Evolutionary conservation across 768 basidiomycete species (phyloP).

Genomic region (Agrocybe pediades): DNA sequence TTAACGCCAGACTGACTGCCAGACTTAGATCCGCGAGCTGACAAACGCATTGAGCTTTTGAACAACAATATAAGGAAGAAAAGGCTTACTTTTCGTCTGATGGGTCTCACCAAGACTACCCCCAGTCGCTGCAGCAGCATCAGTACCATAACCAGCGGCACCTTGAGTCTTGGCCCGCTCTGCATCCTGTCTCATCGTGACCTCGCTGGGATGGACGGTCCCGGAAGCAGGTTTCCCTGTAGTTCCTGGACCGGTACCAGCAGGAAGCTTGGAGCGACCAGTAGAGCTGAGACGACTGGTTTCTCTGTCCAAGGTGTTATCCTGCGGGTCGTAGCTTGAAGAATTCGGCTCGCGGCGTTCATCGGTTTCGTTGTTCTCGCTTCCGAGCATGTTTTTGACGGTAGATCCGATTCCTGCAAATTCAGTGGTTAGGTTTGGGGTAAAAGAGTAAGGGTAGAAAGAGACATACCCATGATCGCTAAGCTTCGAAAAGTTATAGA

Average conservation of each 20-base stretch:
- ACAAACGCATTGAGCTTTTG: not conserved
- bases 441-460: not conserved
- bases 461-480: not conserved
- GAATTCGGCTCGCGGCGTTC: not conserved
- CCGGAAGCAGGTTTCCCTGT: slow-evolving; percentile 8
- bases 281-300: slow-evolving; percentile 1
- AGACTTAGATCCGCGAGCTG: not conserved
- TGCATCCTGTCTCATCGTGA: slow-evolving; percentile 5
- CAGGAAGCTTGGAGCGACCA: slow-evolving; percentile 10
- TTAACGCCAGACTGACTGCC: not conserved
- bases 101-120: slow-evolving; percentile 9
- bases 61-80: not conserved
- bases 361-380: not conserved
- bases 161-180: not conserved
- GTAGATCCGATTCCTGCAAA: slow-evolving; percentile 12
- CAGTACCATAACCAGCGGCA: slow-evolving; percentile 12
- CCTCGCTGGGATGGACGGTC: not conserved
- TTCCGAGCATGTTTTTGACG: slow-evolving; percentile 16
- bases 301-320: not conserved
- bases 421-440: not conserved
- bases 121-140: slow-evolving; percentile 14
- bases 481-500: not conserved
- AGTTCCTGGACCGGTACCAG: slow-evolving; percentile 16
- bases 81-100: not conserved
- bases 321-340: not conserved